These are phyloP conservation scores for Glycine soja DNA, from an alignment of 306 rosid genomes.

Conservation along the genomic window DNA sequence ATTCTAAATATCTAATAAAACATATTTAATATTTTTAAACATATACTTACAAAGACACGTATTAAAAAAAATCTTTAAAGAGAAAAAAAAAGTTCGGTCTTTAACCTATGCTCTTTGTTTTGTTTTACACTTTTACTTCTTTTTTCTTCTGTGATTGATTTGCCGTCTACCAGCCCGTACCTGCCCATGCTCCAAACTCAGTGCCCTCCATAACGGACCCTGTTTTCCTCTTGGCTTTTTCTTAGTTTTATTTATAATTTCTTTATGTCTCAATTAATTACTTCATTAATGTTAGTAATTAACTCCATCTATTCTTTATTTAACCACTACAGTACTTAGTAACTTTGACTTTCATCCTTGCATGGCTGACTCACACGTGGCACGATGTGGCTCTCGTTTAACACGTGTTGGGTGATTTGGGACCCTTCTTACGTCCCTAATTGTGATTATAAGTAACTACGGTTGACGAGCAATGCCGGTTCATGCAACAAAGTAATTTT, in stretches of 20 bases:
- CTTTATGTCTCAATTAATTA: not conserved
- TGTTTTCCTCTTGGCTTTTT: not conserved
- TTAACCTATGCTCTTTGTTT: not conserved
- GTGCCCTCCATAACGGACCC: conserved; percentile 40
- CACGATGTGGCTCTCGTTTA: not conserved
- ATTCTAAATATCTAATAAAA: too few species aligned
- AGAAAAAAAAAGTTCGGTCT: too few species aligned
- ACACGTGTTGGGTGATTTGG: conserved; percentile 52
- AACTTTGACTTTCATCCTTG: conserved; percentile 40
- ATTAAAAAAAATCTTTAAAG: too few species aligned
- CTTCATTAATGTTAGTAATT: not conserved
- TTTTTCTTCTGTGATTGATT: not conserved
- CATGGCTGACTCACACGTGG: conserved; percentile 37
- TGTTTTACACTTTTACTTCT: not conserved
- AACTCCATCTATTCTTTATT: not conserved
- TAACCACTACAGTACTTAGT: not conserved
- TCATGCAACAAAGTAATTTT: conserved; percentile 39
- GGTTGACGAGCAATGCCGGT: not conserved
- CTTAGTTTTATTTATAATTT: not conserved
- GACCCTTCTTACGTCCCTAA: conserved; percentile 49
- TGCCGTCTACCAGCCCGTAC: not conserved
- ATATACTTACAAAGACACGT: too few species aligned
- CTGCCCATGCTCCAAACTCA: conserved; percentile 48
- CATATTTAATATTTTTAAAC: too few species aligned
- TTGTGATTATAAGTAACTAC: conserved; percentile 49